These are phyloP conservation scores for Ajuga reptans DNA, from an alignment of 305 asterid genomes.

Conservation along the genomic window DNA sequence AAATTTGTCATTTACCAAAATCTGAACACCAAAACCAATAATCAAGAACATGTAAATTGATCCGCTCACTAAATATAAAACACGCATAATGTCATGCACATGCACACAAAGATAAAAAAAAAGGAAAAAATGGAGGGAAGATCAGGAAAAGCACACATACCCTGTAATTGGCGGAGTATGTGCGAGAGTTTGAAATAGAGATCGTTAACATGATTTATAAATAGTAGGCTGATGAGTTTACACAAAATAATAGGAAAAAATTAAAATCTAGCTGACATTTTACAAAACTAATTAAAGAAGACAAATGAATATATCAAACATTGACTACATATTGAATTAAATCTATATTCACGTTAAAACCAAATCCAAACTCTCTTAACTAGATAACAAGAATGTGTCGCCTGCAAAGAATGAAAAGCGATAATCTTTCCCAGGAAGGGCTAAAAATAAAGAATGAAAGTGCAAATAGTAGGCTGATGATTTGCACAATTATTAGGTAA, in stretches of 20 bases:
- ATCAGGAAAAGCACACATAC: background rate
- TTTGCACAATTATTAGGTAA: too few relatives aligned
- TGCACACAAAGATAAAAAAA: background rate
- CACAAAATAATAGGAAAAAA: background rate
- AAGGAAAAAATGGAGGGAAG: background rate
- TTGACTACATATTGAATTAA: background rate
- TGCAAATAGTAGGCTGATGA: too few relatives aligned
- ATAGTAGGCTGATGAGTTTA: background rate
- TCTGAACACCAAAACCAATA: background rate
- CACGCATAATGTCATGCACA: background rate
- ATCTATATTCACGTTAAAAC: conserved; percentile 3
- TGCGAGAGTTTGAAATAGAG: background rate
- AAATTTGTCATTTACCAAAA: background rate
- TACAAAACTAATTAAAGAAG: background rate
- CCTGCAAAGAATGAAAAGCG: conserved; percentile 2
- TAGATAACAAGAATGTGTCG: background rate
- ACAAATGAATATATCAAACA: background rate
- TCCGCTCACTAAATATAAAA: background rate
- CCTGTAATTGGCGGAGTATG: background rate
- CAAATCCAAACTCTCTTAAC: background rate
- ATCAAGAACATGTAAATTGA: background rate
- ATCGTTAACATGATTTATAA: background rate
- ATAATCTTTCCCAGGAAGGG: background rate
- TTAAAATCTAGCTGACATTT: background rate
- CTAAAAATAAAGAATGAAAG: background rate